phyloP scores from a whole-genome alignment of 371 early-diverging fungal species.

The Entomophthora muscae region DNA sequence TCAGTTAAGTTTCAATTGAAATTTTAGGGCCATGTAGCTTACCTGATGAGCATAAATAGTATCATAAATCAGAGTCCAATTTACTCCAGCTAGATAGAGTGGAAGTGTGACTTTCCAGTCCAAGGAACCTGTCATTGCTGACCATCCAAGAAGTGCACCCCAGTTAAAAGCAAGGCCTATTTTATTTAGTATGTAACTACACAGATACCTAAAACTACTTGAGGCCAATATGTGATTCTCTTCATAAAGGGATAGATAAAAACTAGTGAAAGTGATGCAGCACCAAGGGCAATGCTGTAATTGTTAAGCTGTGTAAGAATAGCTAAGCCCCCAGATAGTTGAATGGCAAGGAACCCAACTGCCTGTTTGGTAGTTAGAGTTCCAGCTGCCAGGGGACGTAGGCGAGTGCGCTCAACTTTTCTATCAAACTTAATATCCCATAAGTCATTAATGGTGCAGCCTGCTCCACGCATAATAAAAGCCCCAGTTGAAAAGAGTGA shows the following conservation, averaged over 20 bases:
- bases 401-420: conserved; percentile 60
- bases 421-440: conserved; percentile 85
- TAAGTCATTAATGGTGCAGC: conserved; percentile 92
- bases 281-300: conserved; percentile 63
- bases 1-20: no score
- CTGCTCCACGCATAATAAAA: conserved; percentile 89
- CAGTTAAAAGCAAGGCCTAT: conserved; percentile 82
- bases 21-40: no score
- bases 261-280: conserved; percentile 61
- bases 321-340: conserved; percentile 63
- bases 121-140: conserved; percentile 63
- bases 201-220: conserved; percentile 50
- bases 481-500: conserved; percentile 79
- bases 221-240: conserved; percentile 90
- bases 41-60: conserved; percentile 89
- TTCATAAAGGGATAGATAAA: conserved; percentile 89
- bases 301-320: conserved; percentile 53
- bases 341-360: conserved; percentile 56
- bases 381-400: conserved; percentile 74
- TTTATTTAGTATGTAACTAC: neutral
- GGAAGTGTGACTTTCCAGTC: conserved; percentile 57
- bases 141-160: conserved; percentile 87
- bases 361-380: conserved; percentile 48
- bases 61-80: conserved; percentile 92
- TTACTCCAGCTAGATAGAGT: conserved; percentile 67